phyloP scores from a whole-genome alignment of 352 stramenopile species.

The Pythium angustatum region DNA sequence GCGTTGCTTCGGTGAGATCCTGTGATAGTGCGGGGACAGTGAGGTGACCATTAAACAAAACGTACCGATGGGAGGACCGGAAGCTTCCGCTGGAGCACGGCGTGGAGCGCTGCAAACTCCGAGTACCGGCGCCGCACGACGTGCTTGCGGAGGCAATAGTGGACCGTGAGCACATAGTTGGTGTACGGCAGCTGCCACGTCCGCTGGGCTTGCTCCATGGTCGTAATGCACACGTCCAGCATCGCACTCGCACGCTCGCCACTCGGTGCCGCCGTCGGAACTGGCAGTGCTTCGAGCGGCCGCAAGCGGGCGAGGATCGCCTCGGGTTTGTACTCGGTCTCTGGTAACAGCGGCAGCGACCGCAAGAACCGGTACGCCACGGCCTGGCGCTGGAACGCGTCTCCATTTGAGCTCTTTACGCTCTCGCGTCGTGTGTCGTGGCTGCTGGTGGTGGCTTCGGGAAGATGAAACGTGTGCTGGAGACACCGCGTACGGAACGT shows the following conservation, averaged over 20 bases:
- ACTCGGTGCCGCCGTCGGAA: slow-evolving; percentile 11
- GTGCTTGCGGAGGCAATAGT: slow-evolving; percentile 72
- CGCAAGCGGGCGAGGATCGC: slow-evolving; percentile 45
- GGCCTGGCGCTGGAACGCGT: slow-evolving; percentile 54
- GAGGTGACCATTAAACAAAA: too few species aligned
- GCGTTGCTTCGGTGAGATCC: too few species aligned
- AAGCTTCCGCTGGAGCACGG: slow-evolving; percentile 42
- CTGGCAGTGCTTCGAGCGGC: slow-evolving; percentile 35
- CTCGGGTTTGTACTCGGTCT: slow-evolving; percentile 35
- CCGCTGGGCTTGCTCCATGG: slow-evolving; percentile 65
- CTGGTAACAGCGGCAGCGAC: slow-evolving; percentile 48
- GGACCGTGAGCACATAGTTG: slow-evolving; percentile 71
- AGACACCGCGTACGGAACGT: slow-evolving; percentile 55
- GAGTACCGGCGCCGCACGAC: slow-evolving; percentile 66
- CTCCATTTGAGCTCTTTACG: neutral
- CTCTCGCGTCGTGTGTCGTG: neutral
- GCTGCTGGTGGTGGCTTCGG: neutral
- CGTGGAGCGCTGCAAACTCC: slow-evolving; percentile 58
- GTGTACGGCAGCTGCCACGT: slow-evolving; percentile 59
- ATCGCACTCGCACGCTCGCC: slow-evolving; percentile 54
- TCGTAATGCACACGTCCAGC: slow-evolving; percentile 59
- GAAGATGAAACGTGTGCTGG: slow-evolving; percentile 36
- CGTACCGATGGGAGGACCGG: slow-evolving; percentile 46
- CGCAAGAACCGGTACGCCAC: slow-evolving; percentile 69
- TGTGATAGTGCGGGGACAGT: too few species aligned